phyloP scores from a whole-genome alignment of 2,329 filamentous ascomycete species.

The Hymenoscyphus fraxineus region DNA sequence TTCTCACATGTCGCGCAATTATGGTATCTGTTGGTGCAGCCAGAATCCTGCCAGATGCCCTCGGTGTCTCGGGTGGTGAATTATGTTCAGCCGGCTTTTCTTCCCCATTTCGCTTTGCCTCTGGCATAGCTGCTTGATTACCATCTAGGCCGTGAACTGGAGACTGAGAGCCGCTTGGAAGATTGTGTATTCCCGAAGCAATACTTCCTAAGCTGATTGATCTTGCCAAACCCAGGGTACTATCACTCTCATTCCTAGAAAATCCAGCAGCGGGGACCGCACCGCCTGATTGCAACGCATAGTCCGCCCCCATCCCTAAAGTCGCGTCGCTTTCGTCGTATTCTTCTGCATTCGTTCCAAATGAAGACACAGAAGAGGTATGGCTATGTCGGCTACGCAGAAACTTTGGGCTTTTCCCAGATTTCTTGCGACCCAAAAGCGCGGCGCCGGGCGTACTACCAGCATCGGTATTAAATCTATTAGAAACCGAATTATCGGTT shows the following conservation, averaged over 20 bases:
- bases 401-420: constrained; percentile 51
- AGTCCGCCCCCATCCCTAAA: constrained; percentile 67
- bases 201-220: constrained; percentile 88
- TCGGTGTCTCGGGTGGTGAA: constrained; percentile 65
- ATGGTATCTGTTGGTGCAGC: constrained; percentile 79
- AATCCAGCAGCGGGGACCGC: constrained; percentile 57
- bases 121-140: constrained; percentile 54
- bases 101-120: constrained; percentile 48
- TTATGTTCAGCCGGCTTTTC: constrained; percentile 48
- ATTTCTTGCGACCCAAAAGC: constrained; percentile 37
- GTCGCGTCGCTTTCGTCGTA: constrained; percentile 66
- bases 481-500: constrained; percentile 29
- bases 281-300: constrained; percentile 77
- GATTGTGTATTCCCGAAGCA: constrained; percentile 67
- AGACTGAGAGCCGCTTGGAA: constrained; percentile 33
- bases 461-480: constrained; percentile 38
- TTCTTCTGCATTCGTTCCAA: constrained; percentile 50
- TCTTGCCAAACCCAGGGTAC: constrained; percentile 60
- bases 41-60: constrained; percentile 49
- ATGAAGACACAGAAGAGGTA: constrained; percentile 58
- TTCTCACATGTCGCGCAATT: constrained; percentile 81
- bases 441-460: constrained; percentile 46
- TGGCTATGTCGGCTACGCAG: constrained; percentile 54
- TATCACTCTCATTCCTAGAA: constrained; percentile 39
- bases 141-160: constrained; percentile 40